phyloP scores from a whole-genome alignment of 2,329 filamentous ascomycete species.

The Hymenoscyphus fructigenus region DNA sequence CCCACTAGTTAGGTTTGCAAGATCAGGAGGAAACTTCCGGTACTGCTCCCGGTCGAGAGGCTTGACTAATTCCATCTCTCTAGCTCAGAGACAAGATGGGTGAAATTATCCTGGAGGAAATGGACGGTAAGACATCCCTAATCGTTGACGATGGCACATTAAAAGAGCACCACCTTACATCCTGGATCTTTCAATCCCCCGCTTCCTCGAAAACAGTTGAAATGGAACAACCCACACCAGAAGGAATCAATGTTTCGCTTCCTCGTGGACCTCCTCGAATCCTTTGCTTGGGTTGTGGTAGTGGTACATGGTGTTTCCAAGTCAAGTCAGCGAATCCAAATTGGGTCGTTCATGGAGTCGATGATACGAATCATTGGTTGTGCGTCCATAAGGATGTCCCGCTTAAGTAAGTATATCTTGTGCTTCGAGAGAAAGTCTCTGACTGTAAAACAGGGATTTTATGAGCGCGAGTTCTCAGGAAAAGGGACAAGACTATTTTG shows the following conservation, averaged over 20 bases:
- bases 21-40: not conserved
- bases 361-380: constrained; percentile 34
- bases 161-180: constrained; percentile 16
- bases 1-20: not conserved
- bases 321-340: constrained; percentile 30
- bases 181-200: constrained; percentile 29
- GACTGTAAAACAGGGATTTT: constrained; percentile 27
- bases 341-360: constrained; percentile 35
- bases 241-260: constrained; percentile 9
- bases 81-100: constrained; percentile 27
- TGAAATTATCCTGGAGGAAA: constrained; percentile 24
- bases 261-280: constrained; percentile 28
- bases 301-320: constrained; percentile 33
- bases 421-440: not conserved
- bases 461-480: constrained; percentile 16
- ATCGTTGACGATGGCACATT: constrained; percentile 16
- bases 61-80: not conserved
- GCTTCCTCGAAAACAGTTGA: constrained; percentile 3
- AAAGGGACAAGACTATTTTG: constrained; percentile 27
- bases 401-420: constrained; percentile 19
- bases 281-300: constrained; percentile 34
- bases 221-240: constrained; percentile 1
- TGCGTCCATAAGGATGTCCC: constrained; percentile 21
- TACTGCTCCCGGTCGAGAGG: not conserved
- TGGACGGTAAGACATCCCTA: constrained; percentile 18